Base-by-base conservation (phyloP, 768 basidiomycete genomes). In the Russula sp. region DNA sequence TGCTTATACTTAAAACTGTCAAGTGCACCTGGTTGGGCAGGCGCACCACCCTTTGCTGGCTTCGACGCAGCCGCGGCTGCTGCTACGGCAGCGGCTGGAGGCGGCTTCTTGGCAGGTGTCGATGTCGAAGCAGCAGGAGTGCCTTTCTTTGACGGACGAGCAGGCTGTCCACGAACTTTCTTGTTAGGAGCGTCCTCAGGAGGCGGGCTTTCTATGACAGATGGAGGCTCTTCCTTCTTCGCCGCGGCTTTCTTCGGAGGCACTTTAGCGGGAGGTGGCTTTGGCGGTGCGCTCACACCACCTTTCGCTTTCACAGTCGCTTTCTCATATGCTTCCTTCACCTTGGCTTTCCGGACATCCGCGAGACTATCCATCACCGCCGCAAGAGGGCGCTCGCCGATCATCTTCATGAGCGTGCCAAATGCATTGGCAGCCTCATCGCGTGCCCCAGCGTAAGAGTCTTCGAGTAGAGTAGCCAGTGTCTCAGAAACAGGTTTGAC, bases 401-500 rank as follows among this genome's bases (percentile, higher is more conserved):
- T 84, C 83, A 98, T 95, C 79, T 92, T 98, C 90, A 95, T 95
- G 69, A 98, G 76, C 0, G 86, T 88, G 20, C 96, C 97, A 38
- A 99, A 79, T 69, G 87, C 90, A 44, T 82, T 82, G 0, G 94
- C 94, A n/a, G 94, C 92, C 68, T 94, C 90, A 62, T 87, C 88
- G 50, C 97, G 83, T 28, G 94, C 92, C 34, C 90, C 90, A 72
- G 92, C 96, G 66, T 85, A 87, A 13, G 90, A 83, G 72, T 99
- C 97, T 74, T 94, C 94, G 14, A 98, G 80, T 9, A 94, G 80
- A 6, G 77, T 70, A 7, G 88, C 85, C 16, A 98, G 79, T 9
- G 83, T 78, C 64, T 95, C 94, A 2, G 92, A 84, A 26, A 97
- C 75, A 1, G 86, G 81, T 70, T 97, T 94, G 67, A 98, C 79